phyloP scores from a whole-genome alignment of 768 basidiomycete genomes.

The Boletellus ananas region DNA sequence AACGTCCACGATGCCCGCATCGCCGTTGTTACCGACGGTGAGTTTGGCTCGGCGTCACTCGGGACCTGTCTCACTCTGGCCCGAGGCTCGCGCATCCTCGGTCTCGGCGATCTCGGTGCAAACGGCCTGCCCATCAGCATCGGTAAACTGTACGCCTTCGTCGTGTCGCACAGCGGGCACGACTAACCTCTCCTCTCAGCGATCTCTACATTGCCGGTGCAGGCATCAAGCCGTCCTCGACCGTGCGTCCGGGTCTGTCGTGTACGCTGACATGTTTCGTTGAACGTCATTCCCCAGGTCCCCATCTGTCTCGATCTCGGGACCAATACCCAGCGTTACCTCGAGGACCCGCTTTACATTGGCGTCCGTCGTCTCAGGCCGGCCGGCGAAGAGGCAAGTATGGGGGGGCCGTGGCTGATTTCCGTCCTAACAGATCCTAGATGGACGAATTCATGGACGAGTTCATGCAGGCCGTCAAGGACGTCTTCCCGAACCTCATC shows the following conservation, averaged over 20 bases:
- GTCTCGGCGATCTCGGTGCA: slow-evolving; percentile 48
- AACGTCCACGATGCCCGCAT: slow-evolving; percentile 48
- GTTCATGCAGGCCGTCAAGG: slow-evolving; percentile 66
- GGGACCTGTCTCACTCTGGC: slow-evolving; percentile 1
- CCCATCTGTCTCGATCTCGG: slow-evolving; percentile 74
- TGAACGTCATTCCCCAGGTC: slow-evolving; percentile 29
- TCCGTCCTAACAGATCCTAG: slow-evolving; percentile 25
- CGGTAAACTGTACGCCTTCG: slow-evolving; percentile 60
- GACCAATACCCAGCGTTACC: slow-evolving; percentile 64
- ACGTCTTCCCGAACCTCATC: slow-evolving; percentile 61
- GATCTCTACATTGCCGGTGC: slow-evolving; percentile 71
- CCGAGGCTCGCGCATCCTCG: slow-evolving; percentile 66
- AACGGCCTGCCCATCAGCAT: slow-evolving; percentile 55
- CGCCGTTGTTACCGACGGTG: slow-evolving; percentile 78
- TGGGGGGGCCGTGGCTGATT: not conserved
- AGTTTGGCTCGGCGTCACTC: no score
- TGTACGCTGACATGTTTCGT: not conserved
- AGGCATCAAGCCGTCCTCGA: slow-evolving; percentile 53
- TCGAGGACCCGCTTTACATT: slow-evolving; percentile 73
- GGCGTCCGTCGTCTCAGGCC: slow-evolving; percentile 60
- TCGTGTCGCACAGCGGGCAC: not conserved
- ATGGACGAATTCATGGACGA: slow-evolving; percentile 75
- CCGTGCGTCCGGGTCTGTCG: slow-evolving; percentile 24
- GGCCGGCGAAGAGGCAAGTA: slow-evolving; percentile 37
- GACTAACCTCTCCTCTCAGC: slow-evolving; percentile 23